phyloP scores from a whole-genome alignment of 164 flowering plant species.

The Berberis thunbergii region DNA sequence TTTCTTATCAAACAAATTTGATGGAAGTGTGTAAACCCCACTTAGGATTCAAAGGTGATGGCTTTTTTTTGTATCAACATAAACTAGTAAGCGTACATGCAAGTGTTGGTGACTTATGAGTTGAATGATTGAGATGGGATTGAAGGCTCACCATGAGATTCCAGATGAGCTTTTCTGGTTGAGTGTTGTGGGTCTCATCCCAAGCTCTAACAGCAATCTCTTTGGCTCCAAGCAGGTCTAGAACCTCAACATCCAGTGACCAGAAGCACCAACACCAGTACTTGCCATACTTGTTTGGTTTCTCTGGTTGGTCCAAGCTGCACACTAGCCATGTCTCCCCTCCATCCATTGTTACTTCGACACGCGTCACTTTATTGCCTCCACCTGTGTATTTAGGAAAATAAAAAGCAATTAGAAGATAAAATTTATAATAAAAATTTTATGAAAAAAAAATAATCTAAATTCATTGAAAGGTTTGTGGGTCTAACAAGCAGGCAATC shows the following conservation, averaged over 20 bases:
- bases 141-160: constrained; percentile 64
- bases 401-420: not conserved
- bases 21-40: too few species aligned
- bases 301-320: constrained; percentile 63
- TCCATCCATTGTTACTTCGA: constrained; percentile 89
- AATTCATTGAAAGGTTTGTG: too few species aligned
- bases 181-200: constrained; percentile 96
- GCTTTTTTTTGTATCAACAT: too few species aligned
- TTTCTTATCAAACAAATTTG: too few species aligned
- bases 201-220: constrained; percentile 94
- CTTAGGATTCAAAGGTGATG: too few species aligned
- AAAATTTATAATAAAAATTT: too few species aligned
- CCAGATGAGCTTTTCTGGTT: constrained; percentile 95
- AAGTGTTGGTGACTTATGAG: not conserved
- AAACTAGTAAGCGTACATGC: not conserved
- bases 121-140: not conserved
- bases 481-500: too few species aligned
- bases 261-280: constrained; percentile 99
- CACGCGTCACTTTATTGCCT: constrained; percentile 90
- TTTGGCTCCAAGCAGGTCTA: constrained; percentile 66
- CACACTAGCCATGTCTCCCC: constrained; percentile 84
- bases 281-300: constrained; percentile 72
- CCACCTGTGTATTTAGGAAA: constrained; percentile 40
- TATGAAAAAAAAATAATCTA: too few species aligned
- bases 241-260: constrained; percentile 82